Evolutionary conservation across 192 early-diverging fungal species (phyloP), one percentile per base, ranked within the genome.

Genomic region (Coemansia furcata): DNA sequence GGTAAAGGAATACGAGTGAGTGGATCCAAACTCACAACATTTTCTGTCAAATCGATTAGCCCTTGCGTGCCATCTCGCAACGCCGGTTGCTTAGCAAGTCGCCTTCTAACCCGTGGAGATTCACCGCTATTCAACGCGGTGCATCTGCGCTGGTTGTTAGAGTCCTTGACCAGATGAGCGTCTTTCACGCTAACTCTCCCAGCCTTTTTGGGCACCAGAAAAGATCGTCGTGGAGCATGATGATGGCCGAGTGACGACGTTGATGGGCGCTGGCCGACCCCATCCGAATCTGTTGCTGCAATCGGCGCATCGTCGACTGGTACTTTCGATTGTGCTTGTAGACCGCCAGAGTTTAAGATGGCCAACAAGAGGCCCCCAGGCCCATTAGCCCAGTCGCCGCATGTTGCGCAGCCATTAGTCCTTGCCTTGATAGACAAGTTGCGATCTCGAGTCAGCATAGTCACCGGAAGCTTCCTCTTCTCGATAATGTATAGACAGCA

Each of bases 401-500:
- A 77, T 3, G 75, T 72, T 12, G 70, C 70, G 42, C 78, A 81
- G 3, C 73, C 73, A 36, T 81, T 75, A 9, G 66, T 62, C 3
- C 69, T 63, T 17, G 68, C 78, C 64, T 81, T 81, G 60, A 81
- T 63, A 9, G 67, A 58, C 54, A 81, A 37, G 33, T 72, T 76
- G 26, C 78, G 69, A 39, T 81, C 78, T 23, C 60, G 60, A 5
- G 78, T 72, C 60, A 81, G 55, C 15, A 81, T 65, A 23, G 67
- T 66, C 15, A 76, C 78, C 0, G 78, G 78, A 19, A 81, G 69
- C 10, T 49, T 19, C n/a, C 40, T 40, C 32, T 49, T 47, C 38
- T 75, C 71, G n/a, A 69, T 67, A 52, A 81, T 72, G 40, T 76
- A 81, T 44, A 81, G 21, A 44, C 78, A 81, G 60, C 78, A 81